Evolutionary conservation across 257 asterid species (phyloP).

Genomic region (Phtheirospermum japonicum): DNA sequence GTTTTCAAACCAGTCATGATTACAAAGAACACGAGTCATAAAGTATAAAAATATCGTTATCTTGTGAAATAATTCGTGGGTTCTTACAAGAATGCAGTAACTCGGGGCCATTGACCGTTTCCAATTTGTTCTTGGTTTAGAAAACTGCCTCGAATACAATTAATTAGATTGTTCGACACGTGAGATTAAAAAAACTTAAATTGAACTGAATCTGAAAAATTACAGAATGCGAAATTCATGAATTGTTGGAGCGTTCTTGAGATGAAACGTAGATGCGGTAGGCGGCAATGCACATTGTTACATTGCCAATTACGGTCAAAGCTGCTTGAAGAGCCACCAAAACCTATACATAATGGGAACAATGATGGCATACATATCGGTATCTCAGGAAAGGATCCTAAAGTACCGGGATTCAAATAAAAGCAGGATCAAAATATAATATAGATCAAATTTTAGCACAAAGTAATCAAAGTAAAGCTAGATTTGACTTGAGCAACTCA

Average conservation of each 20-base stretch:
- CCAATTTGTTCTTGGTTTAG: too few relatives aligned
- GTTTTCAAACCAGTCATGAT: constrained; percentile 25
- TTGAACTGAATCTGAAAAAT: too few relatives aligned
- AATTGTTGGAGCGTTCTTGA: constrained; percentile 48
- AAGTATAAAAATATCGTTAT: constrained; percentile 18
- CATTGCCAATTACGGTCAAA: constrained; percentile 78
- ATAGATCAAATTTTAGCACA: background rate
- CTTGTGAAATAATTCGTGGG: constrained; percentile 5
- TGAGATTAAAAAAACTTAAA: too few relatives aligned
- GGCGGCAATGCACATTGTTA: constrained; percentile 93
- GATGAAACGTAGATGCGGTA: constrained; percentile 68
- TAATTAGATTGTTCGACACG: too few relatives aligned
- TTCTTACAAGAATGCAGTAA: background rate
- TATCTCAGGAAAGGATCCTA: background rate
- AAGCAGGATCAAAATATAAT: background rate
- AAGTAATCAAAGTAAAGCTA: background rate
- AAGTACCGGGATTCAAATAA: background rate
- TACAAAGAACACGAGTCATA: constrained; percentile 15
- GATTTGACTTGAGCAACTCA: background rate
- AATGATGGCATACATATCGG: background rate
- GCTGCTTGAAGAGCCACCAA: constrained; percentile 98
- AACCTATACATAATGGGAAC: constrained; percentile 40
- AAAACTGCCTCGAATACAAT: too few relatives aligned
- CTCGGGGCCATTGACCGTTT: too few relatives aligned
- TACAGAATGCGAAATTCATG: constrained; percentile 32